These are phyloP conservation scores for Trichophyton simii DNA, from an alignment of 2,329 filamentous ascomycete genomes.

Conservation along the genomic window DNA sequence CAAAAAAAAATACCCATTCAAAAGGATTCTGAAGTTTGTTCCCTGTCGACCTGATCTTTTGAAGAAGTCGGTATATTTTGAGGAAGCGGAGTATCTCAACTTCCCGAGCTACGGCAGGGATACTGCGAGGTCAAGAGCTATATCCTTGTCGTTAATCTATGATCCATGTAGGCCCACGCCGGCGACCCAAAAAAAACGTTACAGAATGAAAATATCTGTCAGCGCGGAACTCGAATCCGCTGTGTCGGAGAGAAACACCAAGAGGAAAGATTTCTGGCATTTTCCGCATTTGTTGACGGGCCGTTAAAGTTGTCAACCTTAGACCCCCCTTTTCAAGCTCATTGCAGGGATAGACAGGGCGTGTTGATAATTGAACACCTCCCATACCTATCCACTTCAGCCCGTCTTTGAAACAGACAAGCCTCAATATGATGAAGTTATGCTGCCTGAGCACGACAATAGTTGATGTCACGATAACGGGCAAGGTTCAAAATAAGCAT, in stretches of 20 bases:
- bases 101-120: background rate
- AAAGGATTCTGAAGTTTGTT: background rate
- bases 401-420: too few species aligned
- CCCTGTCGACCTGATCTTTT: background rate
- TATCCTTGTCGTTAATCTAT: background rate
- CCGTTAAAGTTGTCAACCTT: background rate
- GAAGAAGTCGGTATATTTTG: background rate
- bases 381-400: too few species aligned
- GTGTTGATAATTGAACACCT: background rate
- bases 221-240: background rate
- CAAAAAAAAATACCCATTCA: background rate
- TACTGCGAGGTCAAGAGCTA: background rate
- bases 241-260: background rate
- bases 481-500: background rate
- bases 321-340: background rate
- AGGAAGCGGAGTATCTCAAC: background rate
- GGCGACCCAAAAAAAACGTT: background rate
- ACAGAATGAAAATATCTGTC: background rate
- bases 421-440: too few species aligned
- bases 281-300: background rate
- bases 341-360: background rate
- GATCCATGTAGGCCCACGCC: background rate
- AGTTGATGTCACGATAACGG: background rate
- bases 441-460: background rate
- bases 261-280: background rate